phyloP scores from a whole-genome alignment of 1,284 basidiomycete genomes.

The Papiliotrema laurentii region DNA sequence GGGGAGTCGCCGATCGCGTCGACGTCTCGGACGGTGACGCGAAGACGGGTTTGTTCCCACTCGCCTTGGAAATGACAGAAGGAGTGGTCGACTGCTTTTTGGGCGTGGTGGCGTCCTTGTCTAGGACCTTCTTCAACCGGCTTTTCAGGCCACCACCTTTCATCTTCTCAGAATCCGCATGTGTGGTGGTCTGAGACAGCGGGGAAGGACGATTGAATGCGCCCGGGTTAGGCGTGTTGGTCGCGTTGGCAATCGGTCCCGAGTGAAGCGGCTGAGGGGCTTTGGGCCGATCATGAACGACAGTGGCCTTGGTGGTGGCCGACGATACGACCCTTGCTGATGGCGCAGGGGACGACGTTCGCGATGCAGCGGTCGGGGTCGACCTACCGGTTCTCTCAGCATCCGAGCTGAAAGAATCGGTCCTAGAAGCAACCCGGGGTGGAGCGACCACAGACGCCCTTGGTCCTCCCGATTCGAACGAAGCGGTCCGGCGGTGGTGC shows the following conservation, averaged over 20 bases:
- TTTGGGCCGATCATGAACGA: conserved; percentile 5
- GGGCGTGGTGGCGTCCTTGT: conserved; percentile 28
- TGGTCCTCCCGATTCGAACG: background rate
- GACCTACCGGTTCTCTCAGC: background rate
- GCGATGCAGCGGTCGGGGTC: background rate
- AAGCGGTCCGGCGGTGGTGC: conserved; percentile 1
- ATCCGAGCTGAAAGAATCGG: background rate
- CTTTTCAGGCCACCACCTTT: conserved; percentile 61
- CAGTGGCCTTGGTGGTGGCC: background rate
- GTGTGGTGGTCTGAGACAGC: conserved; percentile 21
- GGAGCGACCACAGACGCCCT: background rate
- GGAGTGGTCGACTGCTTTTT: conserved; percentile 15
- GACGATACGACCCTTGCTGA: background rate
- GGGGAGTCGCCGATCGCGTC: conserved; percentile 27
- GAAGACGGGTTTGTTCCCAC: conserved; percentile 10
- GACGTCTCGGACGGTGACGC: conserved; percentile 32
- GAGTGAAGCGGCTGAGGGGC: conserved; percentile 23
- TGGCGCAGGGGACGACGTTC: background rate
- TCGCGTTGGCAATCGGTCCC: conserved; percentile 34
- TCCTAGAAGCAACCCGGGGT: background rate
- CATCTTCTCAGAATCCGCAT: conserved; percentile 53
- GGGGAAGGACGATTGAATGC: conserved; percentile 28
- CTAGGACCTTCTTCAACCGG: conserved; percentile 65
- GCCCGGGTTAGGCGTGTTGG: conserved; percentile 16
- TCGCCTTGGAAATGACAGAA: conserved; percentile 1